A percentile compares a stretch with the other conserved stretches of the same genome.
Conservation (phyloP, 371 early-diverging fungal species). For the Zancudomyces culisetae region DNA sequence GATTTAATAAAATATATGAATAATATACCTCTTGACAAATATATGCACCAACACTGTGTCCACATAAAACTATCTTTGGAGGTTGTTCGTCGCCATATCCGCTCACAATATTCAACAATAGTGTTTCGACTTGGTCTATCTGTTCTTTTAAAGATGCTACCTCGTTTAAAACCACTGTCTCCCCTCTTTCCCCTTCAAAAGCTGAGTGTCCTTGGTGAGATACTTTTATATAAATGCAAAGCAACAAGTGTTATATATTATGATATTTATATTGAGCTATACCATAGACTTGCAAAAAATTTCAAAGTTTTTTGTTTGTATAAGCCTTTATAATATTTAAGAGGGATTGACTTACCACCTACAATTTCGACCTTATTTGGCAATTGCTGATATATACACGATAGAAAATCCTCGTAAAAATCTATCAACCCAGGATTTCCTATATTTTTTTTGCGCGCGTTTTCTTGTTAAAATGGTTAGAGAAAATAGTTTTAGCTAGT, state of each 20-base stretch:
- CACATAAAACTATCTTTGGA: constrained; percentile 19
- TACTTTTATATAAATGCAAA: constrained; percentile 2
- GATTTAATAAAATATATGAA: not conserved
- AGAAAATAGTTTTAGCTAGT: not conserved
- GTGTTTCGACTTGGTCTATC: constrained; percentile 8
- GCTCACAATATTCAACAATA: constrained; percentile 12
- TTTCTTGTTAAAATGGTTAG: not conserved
- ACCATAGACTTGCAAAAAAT: not conserved
- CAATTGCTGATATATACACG: constrained; percentile 7
- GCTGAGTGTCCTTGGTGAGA: constrained; percentile 21
- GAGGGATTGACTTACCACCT: constrained; percentile 4
- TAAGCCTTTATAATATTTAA: not conserved
- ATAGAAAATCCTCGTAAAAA: constrained; percentile 19
- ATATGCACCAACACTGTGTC: constrained; percentile 20
- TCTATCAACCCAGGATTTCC: constrained; percentile 21
- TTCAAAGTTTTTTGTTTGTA: not conserved
- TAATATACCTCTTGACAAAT: constrained; percentile 9
- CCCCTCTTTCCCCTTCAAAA: constrained; percentile 14
- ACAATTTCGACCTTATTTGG: constrained; percentile 12
- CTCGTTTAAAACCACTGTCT: constrained; percentile 3
- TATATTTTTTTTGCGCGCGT: constrained; percentile 4
- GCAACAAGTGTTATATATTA: not conserved
- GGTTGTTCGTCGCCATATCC: constrained; percentile 1
- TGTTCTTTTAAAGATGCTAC: constrained; percentile 11
- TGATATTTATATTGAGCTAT: not conserved